Percentiles rank a stretch among this genome's conserved stretches.
These are phyloP conservation scores for Gymnopilus dilepis DNA, from an alignment of 768 basidiomycete genomes.

Conservation along the genomic window DNA sequence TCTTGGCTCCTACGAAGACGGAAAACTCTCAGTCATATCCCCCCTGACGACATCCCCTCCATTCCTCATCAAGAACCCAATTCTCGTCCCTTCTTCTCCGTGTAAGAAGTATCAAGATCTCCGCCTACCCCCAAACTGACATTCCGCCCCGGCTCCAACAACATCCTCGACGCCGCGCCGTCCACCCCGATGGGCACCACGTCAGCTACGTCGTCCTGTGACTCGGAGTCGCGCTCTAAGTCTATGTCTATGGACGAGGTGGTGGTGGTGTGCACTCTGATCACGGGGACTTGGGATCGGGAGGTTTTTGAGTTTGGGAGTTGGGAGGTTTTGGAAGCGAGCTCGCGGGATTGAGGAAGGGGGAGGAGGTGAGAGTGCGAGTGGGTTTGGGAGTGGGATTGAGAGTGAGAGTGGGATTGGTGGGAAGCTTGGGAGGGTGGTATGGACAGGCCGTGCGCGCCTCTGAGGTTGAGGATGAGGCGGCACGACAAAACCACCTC, in stretches of 20 bases:
- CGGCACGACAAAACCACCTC: constrained; percentile 13
- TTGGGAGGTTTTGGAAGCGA: not conserved
- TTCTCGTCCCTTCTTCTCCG: not conserved
- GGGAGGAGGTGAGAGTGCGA: too few relatives aligned
- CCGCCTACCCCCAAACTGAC: too few relatives aligned
- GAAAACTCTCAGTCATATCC: not conserved
- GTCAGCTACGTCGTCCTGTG: too few relatives aligned
- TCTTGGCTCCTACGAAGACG: not conserved
- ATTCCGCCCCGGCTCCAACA: not conserved
- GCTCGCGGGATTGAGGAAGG: not conserved
- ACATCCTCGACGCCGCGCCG: too few relatives aligned
- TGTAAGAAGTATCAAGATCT: not conserved
- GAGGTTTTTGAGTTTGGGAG: not conserved
- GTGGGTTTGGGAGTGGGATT: too few relatives aligned
- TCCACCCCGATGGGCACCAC: too few relatives aligned
- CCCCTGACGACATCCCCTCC: not conserved
- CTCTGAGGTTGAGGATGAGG: constrained; percentile 14
- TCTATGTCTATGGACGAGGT: too few relatives aligned
- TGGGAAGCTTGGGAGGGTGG: not conserved
- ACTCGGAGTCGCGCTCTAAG: not conserved
- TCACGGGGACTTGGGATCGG: not conserved
- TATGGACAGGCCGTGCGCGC: not conserved
- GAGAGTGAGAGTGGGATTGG: too few relatives aligned
- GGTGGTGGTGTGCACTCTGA: not conserved
- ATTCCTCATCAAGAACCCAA: not conserved